phyloP scores from a whole-genome alignment of 2,329 filamentous ascomycete genomes.

The Calonectria pteridis region DNA sequence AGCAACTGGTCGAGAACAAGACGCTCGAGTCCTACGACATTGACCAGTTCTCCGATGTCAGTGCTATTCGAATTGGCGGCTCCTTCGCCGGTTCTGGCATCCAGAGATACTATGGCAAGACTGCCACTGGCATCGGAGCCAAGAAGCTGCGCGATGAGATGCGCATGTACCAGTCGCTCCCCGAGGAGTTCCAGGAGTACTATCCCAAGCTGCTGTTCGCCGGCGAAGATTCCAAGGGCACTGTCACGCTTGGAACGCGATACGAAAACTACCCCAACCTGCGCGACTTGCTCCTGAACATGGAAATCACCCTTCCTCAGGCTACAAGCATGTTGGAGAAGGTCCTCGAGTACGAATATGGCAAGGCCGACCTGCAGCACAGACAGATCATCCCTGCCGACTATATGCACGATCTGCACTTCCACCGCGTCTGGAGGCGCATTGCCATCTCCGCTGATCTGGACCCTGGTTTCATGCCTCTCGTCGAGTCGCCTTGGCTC shows the following conservation, averaged over 20 bases:
- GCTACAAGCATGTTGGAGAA: not conserved
- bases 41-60: conserved; percentile 8
- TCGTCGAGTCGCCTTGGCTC: conserved; percentile 11
- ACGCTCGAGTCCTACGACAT: conserved; percentile 3
- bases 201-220: conserved; percentile 1
- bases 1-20: not conserved
- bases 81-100: conserved; percentile 8
- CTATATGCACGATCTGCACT: conserved; percentile 6
- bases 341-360: not conserved
- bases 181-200: not conserved
- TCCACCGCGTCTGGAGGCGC: conserved; percentile 12
- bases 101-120: conserved; percentile 2
- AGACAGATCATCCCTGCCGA: not conserved
- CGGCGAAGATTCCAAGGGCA: not conserved
- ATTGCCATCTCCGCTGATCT: conserved; percentile 12
- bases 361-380: not conserved
- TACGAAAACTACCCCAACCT: conserved; percentile 11
- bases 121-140: conserved; percentile 7
- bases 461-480: conserved; percentile 5
- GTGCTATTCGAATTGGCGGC: conserved; percentile 8
- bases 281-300: conserved; percentile 8
- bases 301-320: not conserved
- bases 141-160: conserved; percentile 12
- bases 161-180: conserved; percentile 12
- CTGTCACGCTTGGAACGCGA: not conserved